Evolutionary conservation across 2,329 filamentous ascomycete genomes (phyloP), one percentile per base, ranked within the genome.

Genomic region (Dactylellina haptotyla): DNA sequence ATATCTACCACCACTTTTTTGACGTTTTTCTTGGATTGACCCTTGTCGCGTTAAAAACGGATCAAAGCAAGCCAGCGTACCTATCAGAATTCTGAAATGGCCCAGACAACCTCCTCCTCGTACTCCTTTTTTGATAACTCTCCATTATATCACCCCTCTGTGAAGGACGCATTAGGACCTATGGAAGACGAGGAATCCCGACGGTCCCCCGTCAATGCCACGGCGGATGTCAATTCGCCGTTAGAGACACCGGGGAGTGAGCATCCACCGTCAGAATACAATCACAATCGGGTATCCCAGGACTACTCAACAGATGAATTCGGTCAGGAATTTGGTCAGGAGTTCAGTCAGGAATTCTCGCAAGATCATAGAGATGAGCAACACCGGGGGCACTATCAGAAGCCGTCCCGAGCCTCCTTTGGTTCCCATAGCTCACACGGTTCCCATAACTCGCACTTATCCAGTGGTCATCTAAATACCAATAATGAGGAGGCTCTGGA

Each of bases 121-220:
- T 75, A 66, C 34, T 75, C 64, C 41, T 75, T 67, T 51, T 75
- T 75, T 57, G 64, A 69, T 30, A 67, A 67, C 43, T 75, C 70
- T 53, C 70, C 70, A n/a, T 64, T 75, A 39, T 75, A 75, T 39
- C 70, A 75, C 50, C 63, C 70, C 23, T 75, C 70, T 16, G 63
- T 75, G 12, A 75, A 75, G 32, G 69, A 73, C 14, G 32, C 54
- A 16, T 18, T 65, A 50, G 56, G 54, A 39, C 50, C 61, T 5
- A 41, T 73, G 46, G 69, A 73, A 25, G 69, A 73, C 39, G 69
- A 73, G 39, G 69, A 73, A 50, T 63, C 54, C 37, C 61, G 69
- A 65, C 54, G 56, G 32, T 73, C 69, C 20, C 69, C 69, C 5
- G 39, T 72, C 10, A 53, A 61, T 28, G 14, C 43, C 8, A 32